Evolutionary conservation across 495 filamentous ascomycete species (phyloP).

Genomic region (Neurospora sp.): DNA sequence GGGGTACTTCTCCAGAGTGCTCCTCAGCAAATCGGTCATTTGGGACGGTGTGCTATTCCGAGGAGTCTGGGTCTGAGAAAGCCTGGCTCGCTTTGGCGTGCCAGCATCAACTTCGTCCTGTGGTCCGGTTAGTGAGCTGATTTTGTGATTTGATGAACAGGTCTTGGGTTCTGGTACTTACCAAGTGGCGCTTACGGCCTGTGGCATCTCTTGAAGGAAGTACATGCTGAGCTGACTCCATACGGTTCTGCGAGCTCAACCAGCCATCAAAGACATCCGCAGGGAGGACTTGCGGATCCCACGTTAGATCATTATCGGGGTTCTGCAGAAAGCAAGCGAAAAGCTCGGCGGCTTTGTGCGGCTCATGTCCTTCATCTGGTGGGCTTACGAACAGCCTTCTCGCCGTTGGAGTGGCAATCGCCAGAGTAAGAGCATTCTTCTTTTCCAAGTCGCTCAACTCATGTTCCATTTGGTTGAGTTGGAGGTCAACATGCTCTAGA

Average conservation of each 20-base stretch:
- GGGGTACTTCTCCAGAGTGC: slow-evolving; percentile 7
- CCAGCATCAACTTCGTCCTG: slow-evolving; percentile 24
- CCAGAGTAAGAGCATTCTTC: slow-evolving; percentile 31
- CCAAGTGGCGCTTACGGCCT: slow-evolving; percentile 28
- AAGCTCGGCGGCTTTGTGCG: slow-evolving; percentile 23
- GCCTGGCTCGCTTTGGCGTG: slow-evolving; percentile 13
- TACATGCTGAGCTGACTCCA: neutral
- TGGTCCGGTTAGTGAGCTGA: neutral
- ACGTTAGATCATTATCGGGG: slow-evolving; percentile 21
- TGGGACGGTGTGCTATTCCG: slow-evolving; percentile 3
- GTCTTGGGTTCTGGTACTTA: slow-evolving; percentile 14
- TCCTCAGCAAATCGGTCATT: slow-evolving; percentile 19
- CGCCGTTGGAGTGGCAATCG: slow-evolving; percentile 13
- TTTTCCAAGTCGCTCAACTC: slow-evolving; percentile 24
- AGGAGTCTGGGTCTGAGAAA: slow-evolving; percentile 5
- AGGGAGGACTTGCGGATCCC: slow-evolving; percentile 25
- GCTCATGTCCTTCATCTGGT: slow-evolving; percentile 17
- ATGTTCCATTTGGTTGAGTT: slow-evolving; percentile 14
- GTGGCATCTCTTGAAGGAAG: slow-evolving; percentile 6
- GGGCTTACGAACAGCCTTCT: slow-evolving; percentile 22
- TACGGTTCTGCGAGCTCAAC: slow-evolving; percentile 9
- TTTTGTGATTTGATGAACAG: slow-evolving; percentile 1
- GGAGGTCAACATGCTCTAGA: slow-evolving; percentile 36
- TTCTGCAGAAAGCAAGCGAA: slow-evolving; percentile 27
- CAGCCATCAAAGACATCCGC: slow-evolving; percentile 28